phyloP scores from a whole-genome alignment of 176 grass and related monocot genomes.

The Musa troglodytarum region DNA sequence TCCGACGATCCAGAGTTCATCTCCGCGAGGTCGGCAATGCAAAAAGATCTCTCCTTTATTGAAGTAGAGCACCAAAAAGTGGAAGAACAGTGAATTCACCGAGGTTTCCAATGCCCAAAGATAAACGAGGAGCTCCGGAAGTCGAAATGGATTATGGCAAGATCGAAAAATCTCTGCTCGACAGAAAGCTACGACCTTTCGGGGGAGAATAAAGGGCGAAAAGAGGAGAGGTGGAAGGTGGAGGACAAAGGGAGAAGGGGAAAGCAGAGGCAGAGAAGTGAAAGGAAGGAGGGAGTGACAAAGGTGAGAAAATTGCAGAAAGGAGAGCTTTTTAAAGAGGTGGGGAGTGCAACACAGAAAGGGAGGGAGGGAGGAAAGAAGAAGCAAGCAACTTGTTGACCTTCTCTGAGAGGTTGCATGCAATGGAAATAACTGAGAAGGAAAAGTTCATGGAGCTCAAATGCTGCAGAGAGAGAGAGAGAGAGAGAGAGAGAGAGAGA shows the following conservation, averaged over 20 bases:
- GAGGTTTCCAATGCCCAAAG: neutral
- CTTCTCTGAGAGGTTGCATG: neutral
- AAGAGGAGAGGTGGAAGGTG: conserved; percentile 27
- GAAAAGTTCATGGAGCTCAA: neutral
- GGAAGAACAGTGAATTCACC: neutral
- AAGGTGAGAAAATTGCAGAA: neutral
- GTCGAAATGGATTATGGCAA: neutral
- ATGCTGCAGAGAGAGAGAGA: neutral
- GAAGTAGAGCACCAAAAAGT: neutral
- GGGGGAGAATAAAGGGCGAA: conserved; percentile 2
- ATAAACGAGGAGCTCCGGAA: neutral
- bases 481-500: neutral
- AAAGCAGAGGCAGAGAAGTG: conserved; percentile 35
- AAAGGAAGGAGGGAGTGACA: neutral
- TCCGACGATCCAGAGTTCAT: conserved; percentile 74
- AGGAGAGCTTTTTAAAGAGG: conserved; percentile 30
- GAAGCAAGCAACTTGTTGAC: neutral
- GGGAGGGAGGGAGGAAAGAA: neutral
- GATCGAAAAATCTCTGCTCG: neutral
- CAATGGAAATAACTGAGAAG: neutral
- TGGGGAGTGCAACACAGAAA: neutral
- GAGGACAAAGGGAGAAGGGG: conserved; percentile 39
- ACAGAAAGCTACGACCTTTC: neutral
- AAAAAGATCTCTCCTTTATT: neutral
- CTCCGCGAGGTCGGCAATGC: conserved; percentile 5